These are phyloP conservation scores for Pythium angustatum DNA, from an alignment of 352 stramenopile genomes.

Conservation along the genomic window DNA sequence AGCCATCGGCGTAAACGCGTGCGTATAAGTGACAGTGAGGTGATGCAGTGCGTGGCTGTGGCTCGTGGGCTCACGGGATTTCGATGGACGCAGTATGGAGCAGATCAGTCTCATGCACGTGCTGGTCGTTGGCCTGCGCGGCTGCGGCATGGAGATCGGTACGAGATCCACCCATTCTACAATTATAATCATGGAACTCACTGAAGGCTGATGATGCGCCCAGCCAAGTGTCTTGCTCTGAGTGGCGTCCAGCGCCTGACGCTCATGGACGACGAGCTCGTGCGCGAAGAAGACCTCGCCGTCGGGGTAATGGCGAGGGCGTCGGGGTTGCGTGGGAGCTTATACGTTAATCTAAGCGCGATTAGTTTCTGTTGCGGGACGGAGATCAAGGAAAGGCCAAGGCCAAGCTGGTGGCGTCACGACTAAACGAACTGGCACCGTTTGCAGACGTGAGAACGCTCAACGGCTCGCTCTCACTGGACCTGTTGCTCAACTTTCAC, in stretches of 20 bases:
- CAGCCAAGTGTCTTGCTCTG: slow-evolving; percentile 43
- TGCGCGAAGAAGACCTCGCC: slow-evolving; percentile 39
- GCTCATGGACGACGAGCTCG: slow-evolving; percentile 46
- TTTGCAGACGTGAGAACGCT: slow-evolving; percentile 38
- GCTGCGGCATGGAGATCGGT: slow-evolving; percentile 50
- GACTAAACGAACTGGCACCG: slow-evolving; percentile 32
- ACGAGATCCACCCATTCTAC: too few species aligned
- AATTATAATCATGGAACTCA: too few species aligned
- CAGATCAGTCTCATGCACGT: slow-evolving; percentile 45
- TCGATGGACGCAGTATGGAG: slow-evolving; percentile 33
- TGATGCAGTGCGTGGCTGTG: neutral
- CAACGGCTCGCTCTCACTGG: slow-evolving; percentile 33
- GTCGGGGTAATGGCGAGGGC: slow-evolving; percentile 24
- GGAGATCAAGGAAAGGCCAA: slow-evolving; percentile 38
- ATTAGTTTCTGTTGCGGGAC: slow-evolving; percentile 37
- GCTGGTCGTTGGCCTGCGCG: slow-evolving; percentile 43
- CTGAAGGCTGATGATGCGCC: neutral
- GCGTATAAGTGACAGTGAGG: slow-evolving; percentile 3
- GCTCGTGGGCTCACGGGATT: neutral
- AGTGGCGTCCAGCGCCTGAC: slow-evolving; percentile 41
- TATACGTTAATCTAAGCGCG: neutral
- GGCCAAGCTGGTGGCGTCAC: slow-evolving; percentile 32
- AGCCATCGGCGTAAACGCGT: slow-evolving; percentile 31
- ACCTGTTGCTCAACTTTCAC: slow-evolving; percentile 47
- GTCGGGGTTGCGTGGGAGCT: neutral